Evolutionary conservation across 2,329 filamentous ascomycete genomes (phyloP).

Genomic region (Thermomyces lanuginosus): DNA sequence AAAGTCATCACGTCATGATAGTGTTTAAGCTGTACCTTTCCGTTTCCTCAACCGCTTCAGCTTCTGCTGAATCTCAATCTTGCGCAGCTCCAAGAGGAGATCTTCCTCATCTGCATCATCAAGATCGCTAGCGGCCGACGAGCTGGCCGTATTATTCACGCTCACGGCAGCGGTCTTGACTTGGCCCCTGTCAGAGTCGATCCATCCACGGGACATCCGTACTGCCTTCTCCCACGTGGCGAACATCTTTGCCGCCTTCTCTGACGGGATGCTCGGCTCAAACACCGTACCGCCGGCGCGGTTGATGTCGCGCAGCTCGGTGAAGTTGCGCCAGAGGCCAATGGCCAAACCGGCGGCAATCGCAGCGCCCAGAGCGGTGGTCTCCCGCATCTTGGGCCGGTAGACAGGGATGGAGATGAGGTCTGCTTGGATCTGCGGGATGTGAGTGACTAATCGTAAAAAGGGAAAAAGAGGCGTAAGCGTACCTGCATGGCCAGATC

Average conservation of each 20-base stretch:
- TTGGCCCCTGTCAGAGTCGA: constrained; percentile 7
- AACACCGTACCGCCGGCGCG: constrained; percentile 54
- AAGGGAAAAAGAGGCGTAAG: constrained; percentile 2
- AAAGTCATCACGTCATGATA: no score
- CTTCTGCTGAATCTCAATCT: constrained; percentile 19
- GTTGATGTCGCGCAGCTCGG: constrained; percentile 58
- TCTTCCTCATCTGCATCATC: constrained; percentile 22
- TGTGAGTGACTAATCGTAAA: constrained; percentile 4
- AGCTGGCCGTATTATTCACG: constrained; percentile 5
- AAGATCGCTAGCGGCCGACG: constrained; percentile 11
- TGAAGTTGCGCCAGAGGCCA: constrained; percentile 58
- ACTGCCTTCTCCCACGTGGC: constrained; percentile 58
- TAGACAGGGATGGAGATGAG: constrained; percentile 66
- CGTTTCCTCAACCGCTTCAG: constrained; percentile 15
- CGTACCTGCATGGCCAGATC: constrained; percentile 67
- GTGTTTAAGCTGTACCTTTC: no score
- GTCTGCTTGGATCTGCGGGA: constrained; percentile 55
- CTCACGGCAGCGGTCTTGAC: constrained; percentile 4
- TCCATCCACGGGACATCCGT: constrained; percentile 57
- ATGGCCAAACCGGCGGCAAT: constrained; percentile 73
- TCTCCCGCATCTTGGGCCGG: constrained; percentile 72
- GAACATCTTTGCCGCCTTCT: constrained; percentile 45
- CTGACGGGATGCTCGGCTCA: constrained; percentile 40
- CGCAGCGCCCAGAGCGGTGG: constrained; percentile 68
- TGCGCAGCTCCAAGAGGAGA: constrained; percentile 18